A percentile compares a stretch with the other conserved stretches of the same genome.
phyloP scores from a whole-genome alignment of 202 grass and related monocot genomes.

The Setaria viridis region DNA sequence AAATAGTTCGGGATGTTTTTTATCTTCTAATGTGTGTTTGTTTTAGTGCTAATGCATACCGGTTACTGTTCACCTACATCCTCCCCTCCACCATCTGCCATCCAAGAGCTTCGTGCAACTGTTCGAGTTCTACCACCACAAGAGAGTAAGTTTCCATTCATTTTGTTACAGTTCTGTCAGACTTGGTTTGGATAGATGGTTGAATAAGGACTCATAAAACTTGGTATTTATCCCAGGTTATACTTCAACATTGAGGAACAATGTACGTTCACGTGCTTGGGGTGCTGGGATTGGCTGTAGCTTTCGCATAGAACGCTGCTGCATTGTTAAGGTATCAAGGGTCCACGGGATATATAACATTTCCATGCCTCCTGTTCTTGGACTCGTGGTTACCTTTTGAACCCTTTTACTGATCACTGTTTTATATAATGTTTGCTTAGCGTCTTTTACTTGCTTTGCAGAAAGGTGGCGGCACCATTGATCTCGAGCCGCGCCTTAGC shows the following conservation, averaged over 20 bases:
- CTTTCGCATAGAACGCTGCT: slow-evolving; percentile 85
- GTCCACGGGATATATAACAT: neutral
- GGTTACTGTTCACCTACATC: slow-evolving; percentile 93
- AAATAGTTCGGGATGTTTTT: neutral
- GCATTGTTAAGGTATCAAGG: slow-evolving; percentile 91
- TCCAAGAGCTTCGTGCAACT: slow-evolving; percentile 82
- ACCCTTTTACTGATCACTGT: slow-evolving; percentile 28
- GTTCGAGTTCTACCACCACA: slow-evolving; percentile 84
- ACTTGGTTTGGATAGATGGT: slow-evolving; percentile 20
- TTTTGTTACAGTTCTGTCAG: slow-evolving; percentile 20
- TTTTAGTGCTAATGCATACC: slow-evolving; percentile 94
- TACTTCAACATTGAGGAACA: slow-evolving; percentile 94
- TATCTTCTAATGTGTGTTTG: slow-evolving; percentile 40
- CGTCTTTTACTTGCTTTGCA: slow-evolving; percentile 52
- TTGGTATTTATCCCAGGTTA: slow-evolving; percentile 64
- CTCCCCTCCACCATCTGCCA: slow-evolving; percentile 76
- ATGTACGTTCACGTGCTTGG: slow-evolving; percentile 99
- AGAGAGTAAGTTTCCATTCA: slow-evolving; percentile 58
- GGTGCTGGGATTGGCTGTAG: slow-evolving; percentile 96
- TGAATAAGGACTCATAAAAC: slow-evolving; percentile 34
- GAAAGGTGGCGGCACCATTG: slow-evolving; percentile 91
- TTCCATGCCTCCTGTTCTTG: slow-evolving; percentile 32
- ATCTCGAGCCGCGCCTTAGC: slow-evolving; percentile 81
- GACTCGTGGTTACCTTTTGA: neutral
- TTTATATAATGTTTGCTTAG: slow-evolving; percentile 35